Base-by-base conservation (phyloP, 306 rosid genomes). In the Ochetophila trinervis region DNA sequence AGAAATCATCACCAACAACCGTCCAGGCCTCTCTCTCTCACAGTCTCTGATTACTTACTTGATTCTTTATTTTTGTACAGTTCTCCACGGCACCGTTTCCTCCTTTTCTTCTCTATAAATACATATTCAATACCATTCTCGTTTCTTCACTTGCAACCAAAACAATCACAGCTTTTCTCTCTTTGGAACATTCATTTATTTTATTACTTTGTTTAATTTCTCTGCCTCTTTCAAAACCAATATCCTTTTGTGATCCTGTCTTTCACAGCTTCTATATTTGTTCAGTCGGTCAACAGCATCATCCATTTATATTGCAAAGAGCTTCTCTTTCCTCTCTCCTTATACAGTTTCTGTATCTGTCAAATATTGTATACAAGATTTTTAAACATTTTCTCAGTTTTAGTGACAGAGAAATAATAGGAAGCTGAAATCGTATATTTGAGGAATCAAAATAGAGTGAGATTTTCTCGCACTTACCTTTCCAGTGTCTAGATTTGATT, bases 91-190 rank as follows among this genome's bases (percentile, higher is more conserved):
- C 27, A 19, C 20, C 34, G 24, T 4, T 42, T 22, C 35, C 52
- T 3, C 8, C 52, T 40, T 59, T 48, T 76, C 59, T 30, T 35
- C 12, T 35, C 76, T 81, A 78, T 84, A 69, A 57, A 72, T 74
- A 70, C n/a, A n/a, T 18, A 8, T 27, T 57, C 8, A 35, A n/a
- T 13, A 5, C 21, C 42, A 48, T 45, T 48, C 27, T 44, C 62
- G 40, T 21, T 57, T 23, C 40, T 68, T 53, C 27, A 24, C 3
- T 7, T 60, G 35, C 69, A 74, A 74, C 40, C 22, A 23, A 61
- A 14, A 15, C 32, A 44, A 4, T 18, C 17, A 12, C 19, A 7
- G 6, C 7, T 2, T 16, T 16, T n/a, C 20, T 12, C 65, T 65
- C n/a, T 8, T 53, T 36, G 2, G 18, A 14, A 5, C 59, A 15